These are phyloP conservation scores for Bonnemaisonia californica DNA, from an alignment of 31 red algal genomes.

Conservation along the genomic window DNA sequence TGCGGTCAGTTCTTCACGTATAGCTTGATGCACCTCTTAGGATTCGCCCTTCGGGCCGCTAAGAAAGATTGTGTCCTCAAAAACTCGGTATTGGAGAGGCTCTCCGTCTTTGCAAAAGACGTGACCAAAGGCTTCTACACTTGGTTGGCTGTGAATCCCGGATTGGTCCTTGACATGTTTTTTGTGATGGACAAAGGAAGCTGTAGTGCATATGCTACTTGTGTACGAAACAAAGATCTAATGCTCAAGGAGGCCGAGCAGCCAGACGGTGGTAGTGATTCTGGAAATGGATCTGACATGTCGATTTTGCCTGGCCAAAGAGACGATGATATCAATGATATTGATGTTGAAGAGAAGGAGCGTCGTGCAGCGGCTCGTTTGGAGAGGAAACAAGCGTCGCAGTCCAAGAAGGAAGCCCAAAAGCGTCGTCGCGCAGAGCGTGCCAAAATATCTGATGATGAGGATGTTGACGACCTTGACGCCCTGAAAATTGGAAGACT, in stretches of 20 bases:
- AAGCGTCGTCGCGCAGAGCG: neutral
- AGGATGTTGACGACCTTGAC: neutral
- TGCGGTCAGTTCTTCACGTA: conserved; percentile 65
- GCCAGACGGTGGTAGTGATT: conserved; percentile 44
- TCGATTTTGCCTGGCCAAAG: neutral
- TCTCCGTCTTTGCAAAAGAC: conserved; percentile 45
- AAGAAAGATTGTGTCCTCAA: conserved; percentile 21
- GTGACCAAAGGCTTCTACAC: conserved; percentile 51
- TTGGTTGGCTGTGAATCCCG: conserved; percentile 52
- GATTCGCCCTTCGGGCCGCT: conserved; percentile 33
- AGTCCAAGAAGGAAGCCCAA: neutral
- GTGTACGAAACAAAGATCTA: conserved; percentile 13
- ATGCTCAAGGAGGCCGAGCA: neutral
- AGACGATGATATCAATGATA: neutral
- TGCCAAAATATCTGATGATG: neutral
- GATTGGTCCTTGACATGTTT: conserved; percentile 52
- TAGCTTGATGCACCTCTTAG: conserved; percentile 51
- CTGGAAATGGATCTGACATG: conserved; percentile 48
- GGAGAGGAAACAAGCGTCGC: neutral
- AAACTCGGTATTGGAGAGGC: conserved; percentile 38
- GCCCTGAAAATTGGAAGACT: neutral
- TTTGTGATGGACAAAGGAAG: conserved; percentile 63
- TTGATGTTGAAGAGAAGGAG: neutral
- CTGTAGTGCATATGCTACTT: conserved; percentile 33
- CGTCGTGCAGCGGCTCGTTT: neutral